Conservation (phyloP, 208 protist species). For the Trypanosoma boissoni region DNA sequence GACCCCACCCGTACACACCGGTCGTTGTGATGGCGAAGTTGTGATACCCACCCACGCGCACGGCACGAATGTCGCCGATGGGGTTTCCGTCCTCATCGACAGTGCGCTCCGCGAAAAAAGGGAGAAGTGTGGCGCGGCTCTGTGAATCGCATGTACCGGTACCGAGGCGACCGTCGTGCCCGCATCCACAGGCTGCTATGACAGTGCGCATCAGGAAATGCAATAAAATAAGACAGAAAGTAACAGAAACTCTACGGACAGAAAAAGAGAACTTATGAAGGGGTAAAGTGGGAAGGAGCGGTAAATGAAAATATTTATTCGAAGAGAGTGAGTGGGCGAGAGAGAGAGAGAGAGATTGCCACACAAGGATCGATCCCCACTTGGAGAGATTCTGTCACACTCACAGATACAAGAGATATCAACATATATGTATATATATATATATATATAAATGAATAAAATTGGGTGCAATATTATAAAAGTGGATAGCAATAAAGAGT, state of each 20-base stretch:
- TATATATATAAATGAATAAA: too few relatives aligned
- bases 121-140: slow-evolving; percentile 15
- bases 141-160: slow-evolving; percentile 30
- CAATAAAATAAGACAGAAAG: not conserved
- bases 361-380: too few relatives aligned
- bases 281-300: not conserved
- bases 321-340: too few relatives aligned
- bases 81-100: slow-evolving; percentile 1
- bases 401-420: too few relatives aligned
- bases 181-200: slow-evolving; percentile 76
- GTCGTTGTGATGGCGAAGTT: slow-evolving; percentile 63
- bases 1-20: slow-evolving; percentile 71
- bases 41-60: slow-evolving; percentile 83
- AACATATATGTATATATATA: too few relatives aligned
- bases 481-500: too few relatives aligned
- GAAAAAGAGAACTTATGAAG: slow-evolving; percentile 4
- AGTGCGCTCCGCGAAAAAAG: slow-evolving; percentile 15
- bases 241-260: not conserved
- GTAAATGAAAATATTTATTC: too few relatives aligned
- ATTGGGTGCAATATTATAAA: not conserved
- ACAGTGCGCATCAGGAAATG: not conserved
- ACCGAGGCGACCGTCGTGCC: slow-evolving; percentile 76
- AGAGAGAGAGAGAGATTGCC: too few relatives aligned
- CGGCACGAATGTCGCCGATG: slow-evolving; percentile 27
- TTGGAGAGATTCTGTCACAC: too few relatives aligned